Conservation (phyloP, 2,329 filamentous ascomycete genomes). For the Penicillium vulpinum region DNA sequence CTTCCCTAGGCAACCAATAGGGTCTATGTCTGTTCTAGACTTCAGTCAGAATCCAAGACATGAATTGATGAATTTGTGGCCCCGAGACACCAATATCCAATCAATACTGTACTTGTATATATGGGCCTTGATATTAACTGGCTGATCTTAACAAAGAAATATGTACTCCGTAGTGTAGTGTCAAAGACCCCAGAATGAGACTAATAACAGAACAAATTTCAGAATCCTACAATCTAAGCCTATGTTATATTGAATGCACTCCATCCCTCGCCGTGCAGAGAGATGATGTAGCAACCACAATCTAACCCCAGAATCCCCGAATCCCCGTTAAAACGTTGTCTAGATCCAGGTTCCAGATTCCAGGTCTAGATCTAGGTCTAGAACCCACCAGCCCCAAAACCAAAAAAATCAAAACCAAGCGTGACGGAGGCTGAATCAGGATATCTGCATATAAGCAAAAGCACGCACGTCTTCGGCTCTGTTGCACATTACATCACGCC, state of each 20-base stretch:
- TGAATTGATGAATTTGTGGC: not conserved
- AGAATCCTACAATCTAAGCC: too few relatives aligned
- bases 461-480: not conserved
- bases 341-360: too few relatives aligned
- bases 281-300: too few relatives aligned
- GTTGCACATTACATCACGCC: not conserved
- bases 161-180: too few relatives aligned
- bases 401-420: not conserved
- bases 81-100: not conserved
- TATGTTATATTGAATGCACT: too few relatives aligned
- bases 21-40: not conserved
- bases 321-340: too few relatives aligned
- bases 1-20: not conserved
- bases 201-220: too few relatives aligned
- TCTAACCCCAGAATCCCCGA: too few relatives aligned
- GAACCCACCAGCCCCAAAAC: not conserved
- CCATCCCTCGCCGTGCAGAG: too few relatives aligned
- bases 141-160: too few relatives aligned
- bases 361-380: not conserved
- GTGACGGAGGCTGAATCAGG: not conserved
- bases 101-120: not conserved
- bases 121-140: too few relatives aligned
- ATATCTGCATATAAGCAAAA: not conserved
- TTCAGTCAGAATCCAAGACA: not conserved
- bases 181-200: too few relatives aligned